Evolutionary conservation across 495 filamentous ascomycete species (phyloP).

Genomic region (Xylaria cubensis): DNA sequence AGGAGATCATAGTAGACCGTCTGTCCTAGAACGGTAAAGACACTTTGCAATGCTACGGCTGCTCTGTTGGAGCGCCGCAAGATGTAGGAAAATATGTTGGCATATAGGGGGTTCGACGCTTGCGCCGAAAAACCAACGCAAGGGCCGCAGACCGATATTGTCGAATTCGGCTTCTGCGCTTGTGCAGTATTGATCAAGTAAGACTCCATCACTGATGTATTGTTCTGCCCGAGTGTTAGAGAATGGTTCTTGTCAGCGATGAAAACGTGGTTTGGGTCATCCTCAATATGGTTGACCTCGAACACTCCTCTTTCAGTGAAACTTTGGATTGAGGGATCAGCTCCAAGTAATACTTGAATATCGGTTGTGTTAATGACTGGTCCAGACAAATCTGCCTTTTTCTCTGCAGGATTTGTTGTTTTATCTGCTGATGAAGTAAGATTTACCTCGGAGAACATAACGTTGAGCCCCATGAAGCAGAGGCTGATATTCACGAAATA

Average conservation of each 20-base stretch:
- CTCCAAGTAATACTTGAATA: background rate
- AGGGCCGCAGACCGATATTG: background rate
- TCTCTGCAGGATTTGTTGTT: background rate
- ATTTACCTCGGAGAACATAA: slow-evolving; percentile 9
- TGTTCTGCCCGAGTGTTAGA: background rate
- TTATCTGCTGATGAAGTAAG: background rate
- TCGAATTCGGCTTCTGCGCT: slow-evolving; percentile 7
- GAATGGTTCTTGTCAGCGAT: background rate
- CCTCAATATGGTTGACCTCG: background rate
- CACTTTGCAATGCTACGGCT: slow-evolving; percentile 6
- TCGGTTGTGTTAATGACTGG: slow-evolving; percentile 9
- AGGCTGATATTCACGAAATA: slow-evolving; percentile 12
- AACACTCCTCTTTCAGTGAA: slow-evolving; percentile 10
- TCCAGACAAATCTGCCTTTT: background rate
- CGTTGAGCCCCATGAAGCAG: slow-evolving; percentile 6
- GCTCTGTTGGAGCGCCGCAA: background rate
- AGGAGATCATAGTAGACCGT: slow-evolving; percentile 6
- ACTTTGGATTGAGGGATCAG: slow-evolving; percentile 8
- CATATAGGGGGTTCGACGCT: background rate
- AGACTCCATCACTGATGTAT: background rate
- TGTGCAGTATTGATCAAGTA: slow-evolving; percentile 6
- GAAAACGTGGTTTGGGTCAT: slow-evolving; percentile 2
- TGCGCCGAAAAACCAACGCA: background rate
- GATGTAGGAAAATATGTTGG: slow-evolving; percentile 6
- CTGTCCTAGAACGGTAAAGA: slow-evolving; percentile 3